A percentile compares a stretch with the other conserved stretches of the same genome.
phyloP scores from a whole-genome alignment of 306 rosid species.

The Datisca glomerata region DNA sequence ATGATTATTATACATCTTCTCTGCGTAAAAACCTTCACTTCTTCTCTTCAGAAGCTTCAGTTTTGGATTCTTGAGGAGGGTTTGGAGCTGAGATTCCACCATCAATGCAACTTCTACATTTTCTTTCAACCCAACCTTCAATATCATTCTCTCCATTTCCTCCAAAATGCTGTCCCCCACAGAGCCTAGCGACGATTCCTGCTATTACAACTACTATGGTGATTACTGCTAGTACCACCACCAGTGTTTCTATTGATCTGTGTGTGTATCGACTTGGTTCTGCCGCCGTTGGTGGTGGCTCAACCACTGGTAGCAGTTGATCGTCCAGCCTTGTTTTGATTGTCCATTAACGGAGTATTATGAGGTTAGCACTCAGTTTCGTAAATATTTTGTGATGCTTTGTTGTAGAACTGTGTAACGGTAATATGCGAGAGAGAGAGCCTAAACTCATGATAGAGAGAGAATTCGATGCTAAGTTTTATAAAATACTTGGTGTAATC shows the following conservation, averaged over 20 bases:
- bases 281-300: conserved; percentile 18
- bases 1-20: too few relatives aligned
- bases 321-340: not conserved
- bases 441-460: too few relatives aligned
- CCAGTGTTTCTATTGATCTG: conserved; percentile 63
- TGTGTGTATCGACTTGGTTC: conserved; percentile 36
- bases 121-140: conserved; percentile 66
- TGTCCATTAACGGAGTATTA: not conserved
- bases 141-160: conserved; percentile 48
- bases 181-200: conserved; percentile 62
- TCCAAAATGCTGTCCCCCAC: conserved; percentile 60
- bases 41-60: not conserved
- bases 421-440: not conserved
- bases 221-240: conserved; percentile 58
- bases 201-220: conserved; percentile 51
- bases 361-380: too few relatives aligned
- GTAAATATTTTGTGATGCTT: too few relatives aligned
- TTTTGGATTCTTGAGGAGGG: not conserved
- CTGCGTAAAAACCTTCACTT: too few relatives aligned
- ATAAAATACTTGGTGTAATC: conserved; percentile 17
- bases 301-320: conserved; percentile 8
- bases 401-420: too few relatives aligned
- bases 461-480: too few relatives aligned
- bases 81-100: conserved; percentile 37
- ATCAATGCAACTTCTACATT: conserved; percentile 66